Base-by-base conservation (phyloP, 75 land plant genomes). In the Sequoiadendron giganteum region DNA sequence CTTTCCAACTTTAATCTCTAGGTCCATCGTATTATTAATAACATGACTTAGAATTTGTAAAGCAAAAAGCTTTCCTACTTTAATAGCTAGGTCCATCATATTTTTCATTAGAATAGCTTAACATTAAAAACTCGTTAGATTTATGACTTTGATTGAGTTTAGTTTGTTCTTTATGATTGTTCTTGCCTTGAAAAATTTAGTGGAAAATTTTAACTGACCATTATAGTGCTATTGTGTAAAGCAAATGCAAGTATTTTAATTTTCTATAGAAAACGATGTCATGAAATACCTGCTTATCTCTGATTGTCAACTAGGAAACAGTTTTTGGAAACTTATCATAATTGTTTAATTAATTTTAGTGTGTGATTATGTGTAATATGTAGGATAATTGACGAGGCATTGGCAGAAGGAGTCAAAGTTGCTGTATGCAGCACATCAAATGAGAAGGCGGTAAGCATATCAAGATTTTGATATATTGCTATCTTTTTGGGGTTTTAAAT, bases 361-460 rank as follows among this genome's bases (percentile, higher is more conserved):
- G 45, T 42, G 45, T 87, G 45, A 40, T 45, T 68, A 14, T 48
- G 56, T 47, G 49, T 82, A 82, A 10, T 47, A 48, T 49, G 49
- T 90, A 96, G 97, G 90, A 86, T 97, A 65, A 90, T 97, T 73
- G 99, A 96, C 86, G 96, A 97, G 81, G 99, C 99, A 68, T 84
- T 97, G 89, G 88, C 42, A 48, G 88, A 92, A 77, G 95, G 95
- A 55, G 95, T 97, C 34, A 93, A 94, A 83, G 98, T 97, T 92
- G 99, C 99, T 56, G 98, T 97, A 25, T 97, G 99, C 89, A 97
- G 99, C 84, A 97, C 99, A 73, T 97, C 99, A 30, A 97, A 97
- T 89, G 99, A 97, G 91, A 93, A 95, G 92, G 99, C 99, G 87
- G 99, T 95, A 93, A 88, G 95, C 42, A 49, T 73, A 18, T 18